Evolutionary conservation across 352 stramenopile species (phyloP).

Genomic region (Phytophthora crassamura): DNA sequence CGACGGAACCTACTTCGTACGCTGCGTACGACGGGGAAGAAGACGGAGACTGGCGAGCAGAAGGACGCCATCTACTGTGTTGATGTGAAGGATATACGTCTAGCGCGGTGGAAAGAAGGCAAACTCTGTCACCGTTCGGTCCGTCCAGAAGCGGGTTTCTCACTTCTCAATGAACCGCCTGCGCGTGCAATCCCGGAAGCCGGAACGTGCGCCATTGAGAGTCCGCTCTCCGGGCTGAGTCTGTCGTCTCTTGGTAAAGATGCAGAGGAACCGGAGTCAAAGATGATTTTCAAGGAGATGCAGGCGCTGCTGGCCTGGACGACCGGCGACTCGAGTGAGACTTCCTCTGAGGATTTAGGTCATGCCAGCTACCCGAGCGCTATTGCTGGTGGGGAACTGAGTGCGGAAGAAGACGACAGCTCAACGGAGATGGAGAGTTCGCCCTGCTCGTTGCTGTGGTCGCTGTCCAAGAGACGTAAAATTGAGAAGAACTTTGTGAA

Average conservation of each 20-base stretch:
- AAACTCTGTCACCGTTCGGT: slow-evolving; percentile 4
- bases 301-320: slow-evolving; percentile 66
- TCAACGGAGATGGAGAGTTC: slow-evolving; percentile 12
- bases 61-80: slow-evolving; percentile 44
- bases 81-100: slow-evolving; percentile 52
- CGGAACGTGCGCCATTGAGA: slow-evolving; percentile 48
- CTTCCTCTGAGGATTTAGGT: not conserved
- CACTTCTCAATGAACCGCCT: slow-evolving; percentile 64
- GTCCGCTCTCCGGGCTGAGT: slow-evolving; percentile 57
- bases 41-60: slow-evolving; percentile 1
- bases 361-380: slow-evolving; percentile 41
- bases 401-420: slow-evolving; percentile 5
- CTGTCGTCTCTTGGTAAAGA: slow-evolving; percentile 45
- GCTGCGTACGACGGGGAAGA: slow-evolving; percentile 12
- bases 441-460: slow-evolving; percentile 69
- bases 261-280: slow-evolving; percentile 71
- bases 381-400: slow-evolving; percentile 1
- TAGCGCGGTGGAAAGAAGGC: slow-evolving; percentile 17
- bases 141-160: slow-evolving; percentile 23
- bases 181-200: slow-evolving; percentile 24
- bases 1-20: slow-evolving; percentile 24
- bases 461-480: slow-evolving; percentile 45
- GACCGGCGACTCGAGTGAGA: slow-evolving; percentile 7
- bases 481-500: slow-evolving; percentile 48
- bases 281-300: slow-evolving; percentile 62